Base-by-base conservation (phyloP, 208 protist species). In the Leishmania guyanensis region DNA sequence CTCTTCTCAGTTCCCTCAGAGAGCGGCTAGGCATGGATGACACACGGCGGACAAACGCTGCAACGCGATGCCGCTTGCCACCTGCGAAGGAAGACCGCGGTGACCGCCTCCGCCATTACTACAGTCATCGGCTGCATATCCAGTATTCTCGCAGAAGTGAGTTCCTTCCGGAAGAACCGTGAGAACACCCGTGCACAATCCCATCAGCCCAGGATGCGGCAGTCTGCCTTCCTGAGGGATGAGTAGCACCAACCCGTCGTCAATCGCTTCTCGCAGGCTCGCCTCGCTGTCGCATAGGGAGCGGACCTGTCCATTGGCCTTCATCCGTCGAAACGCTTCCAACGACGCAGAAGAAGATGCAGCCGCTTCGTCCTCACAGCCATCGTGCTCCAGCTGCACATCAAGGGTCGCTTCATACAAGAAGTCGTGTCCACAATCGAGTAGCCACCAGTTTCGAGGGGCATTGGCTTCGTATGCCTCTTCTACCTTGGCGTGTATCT, bases 181-280 rank as follows among this genome's bases (percentile, higher is more conserved):
- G 14, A 97, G 64, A 17, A 97, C 86, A 16, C 75, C 75, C 1
- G 89, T 88, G 84, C 93, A 96, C 36, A 89, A 89, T 9, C 33
- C 66, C 78, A 96, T 71, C n/a, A 97, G n/a, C 39, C 53, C 75
- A 26, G 87, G 80, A 53, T 95, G 89, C 0, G 94, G 94, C 36
- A 97, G 84, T 82, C 88, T 93, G 1, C 93, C 93, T 51, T 97
- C 93, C 78, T 94, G 94, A 9, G 94, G 94, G 0, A 97, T 86
- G 8, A 97, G 62, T 12, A 97, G 84, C 17, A 97, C 81, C 39
- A 97, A 58, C 33, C 76, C 78, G 51, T 69, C 79, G 0, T 2
- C 17, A 10, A 72, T 46, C 12, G 82, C 84, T 5, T 60, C 78
- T 14, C 86, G 83, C 72, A 95, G 54, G 0, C 22, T 29, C 16